Percentiles rank a stretch among this genome's conserved stretches.
phyloP scores from a whole-genome alignment of 2,329 filamentous ascomycete species.

The Curvularia hawaiiensis region DNA sequence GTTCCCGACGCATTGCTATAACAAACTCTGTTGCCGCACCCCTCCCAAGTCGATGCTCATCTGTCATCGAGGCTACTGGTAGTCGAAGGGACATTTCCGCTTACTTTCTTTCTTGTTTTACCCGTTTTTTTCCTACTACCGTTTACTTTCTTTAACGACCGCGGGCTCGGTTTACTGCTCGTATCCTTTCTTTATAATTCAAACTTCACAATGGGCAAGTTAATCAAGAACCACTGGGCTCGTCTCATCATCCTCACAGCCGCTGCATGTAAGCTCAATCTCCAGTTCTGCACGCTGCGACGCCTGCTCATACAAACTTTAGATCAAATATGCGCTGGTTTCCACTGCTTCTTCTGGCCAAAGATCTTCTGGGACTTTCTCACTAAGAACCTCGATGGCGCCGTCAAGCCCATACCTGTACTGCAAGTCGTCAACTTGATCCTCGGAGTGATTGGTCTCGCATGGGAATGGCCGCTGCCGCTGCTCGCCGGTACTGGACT shows the following conservation, averaged over 20 bases:
- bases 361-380: conserved; percentile 99
- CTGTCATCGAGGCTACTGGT: conserved; percentile 46
- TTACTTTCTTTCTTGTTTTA: conserved; percentile 10
- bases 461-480: conserved; percentile 86
- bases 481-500: conserved; percentile 76
- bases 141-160: conserved; percentile 24
- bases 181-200: conserved; percentile 36
- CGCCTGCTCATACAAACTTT: background rate
- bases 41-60: conserved; percentile 34
- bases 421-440: conserved; percentile 90
- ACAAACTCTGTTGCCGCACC: conserved; percentile 39
- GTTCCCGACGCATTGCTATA: conserved; percentile 32
- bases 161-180: conserved; percentile 38
- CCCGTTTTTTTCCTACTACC: conserved; percentile 8
- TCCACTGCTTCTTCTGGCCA: conserved; percentile 96
- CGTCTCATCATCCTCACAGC: conserved; percentile 90
- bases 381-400: conserved; percentile 84
- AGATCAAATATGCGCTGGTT: conserved; percentile 86
- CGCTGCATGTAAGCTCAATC: conserved; percentile 67
- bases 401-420: conserved; percentile 84
- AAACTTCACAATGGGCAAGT: conserved; percentile 75
- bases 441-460: conserved; percentile 76
- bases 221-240: conserved; percentile 99
- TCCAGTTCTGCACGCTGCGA: background rate
- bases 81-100: conserved; percentile 34